Base-by-base conservation (phyloP, 2,329 filamentous ascomycete genomes). In the Cladosporium sp. region DNA sequence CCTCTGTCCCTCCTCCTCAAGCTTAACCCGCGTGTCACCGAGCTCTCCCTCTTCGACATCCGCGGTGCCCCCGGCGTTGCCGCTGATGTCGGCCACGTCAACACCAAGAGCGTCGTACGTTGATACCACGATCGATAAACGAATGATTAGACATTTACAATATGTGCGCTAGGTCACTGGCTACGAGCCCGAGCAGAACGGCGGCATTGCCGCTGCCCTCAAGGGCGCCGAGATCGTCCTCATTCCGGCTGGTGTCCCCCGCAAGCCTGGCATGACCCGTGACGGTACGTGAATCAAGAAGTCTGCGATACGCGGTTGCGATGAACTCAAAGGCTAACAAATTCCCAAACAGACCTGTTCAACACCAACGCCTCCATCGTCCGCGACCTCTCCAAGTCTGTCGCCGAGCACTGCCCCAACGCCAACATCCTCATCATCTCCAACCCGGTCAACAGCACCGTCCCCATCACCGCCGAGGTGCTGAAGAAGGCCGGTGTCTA, bases 291-390 rank as follows among this genome's bases (percentile, higher is more conserved):
- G 44, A 41, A 45, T 28, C 22, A 31, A 2, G 32, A 37, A 16
- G 33, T 43, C 13, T 22, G 10, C 33, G 7, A 28, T 28, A 18
- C 31, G 33, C 42, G 14, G n/a, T 31, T 16, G 14, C 31, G 16
- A 51, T 8, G 11, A 32, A 50, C 4, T 7, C 11, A 16, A 37
- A 10, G 44, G 28, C 18, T 52, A 22, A 52, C 46, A 37, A 49
- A 6, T 18, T 22, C 19, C 18, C 13, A 6, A 22, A 42, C 42
- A 84, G 92, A 98, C 74, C 86, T 98, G 61, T 98, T 98, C 90
- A 97, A 97, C 85, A 98, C 92, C 82, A 98, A 98, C 77, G 93
- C 93, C 75, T 95, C 89, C 72, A 98, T 98, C 74, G 93, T 98
- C 73, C 91, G 92, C 70, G 93, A 97, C 77, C 85, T 98, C 62